Evolutionary conservation across 257 asterid genomes (phyloP).

Genomic region (Capsicum baccatum): DNA sequence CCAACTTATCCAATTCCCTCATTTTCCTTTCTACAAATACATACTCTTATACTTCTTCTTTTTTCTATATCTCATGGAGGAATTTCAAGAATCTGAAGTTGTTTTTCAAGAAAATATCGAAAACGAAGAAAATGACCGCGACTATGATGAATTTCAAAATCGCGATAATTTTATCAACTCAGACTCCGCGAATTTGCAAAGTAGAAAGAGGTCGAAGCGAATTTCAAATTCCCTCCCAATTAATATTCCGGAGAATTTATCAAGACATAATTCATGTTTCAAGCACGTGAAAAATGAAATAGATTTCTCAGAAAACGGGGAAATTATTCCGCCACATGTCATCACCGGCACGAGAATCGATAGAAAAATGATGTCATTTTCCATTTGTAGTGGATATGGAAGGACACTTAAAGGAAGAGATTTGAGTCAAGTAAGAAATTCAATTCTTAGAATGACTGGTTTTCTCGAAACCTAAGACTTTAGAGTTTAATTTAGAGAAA

Average conservation of each 20-base stretch:
- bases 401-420: constrained; percentile 89
- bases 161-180: neutral
- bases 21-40: neutral
- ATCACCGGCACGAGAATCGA: constrained; percentile 72
- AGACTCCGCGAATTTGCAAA: neutral
- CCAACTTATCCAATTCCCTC: neutral
- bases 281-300: neutral
- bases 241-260: constrained; percentile 15
- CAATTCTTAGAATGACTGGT: constrained; percentile 84
- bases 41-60: neutral
- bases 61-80: constrained; percentile 15
- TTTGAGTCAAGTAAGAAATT: constrained; percentile 75
- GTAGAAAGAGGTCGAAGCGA: constrained; percentile 13
- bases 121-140: neutral
- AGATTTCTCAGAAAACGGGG: constrained; percentile 35
- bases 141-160: neutral
- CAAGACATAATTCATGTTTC: constrained; percentile 27
- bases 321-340: constrained; percentile 83
- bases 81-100: constrained; percentile 32
- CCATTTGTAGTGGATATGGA: constrained; percentile 82
- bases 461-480: constrained; percentile 67
- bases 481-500: neutral
- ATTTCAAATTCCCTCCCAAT: constrained; percentile 24
- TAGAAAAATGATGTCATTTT: constrained; percentile 71
- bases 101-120: constrained; percentile 30